phyloP scores from a whole-genome alignment of 306 rosid genomes.

The Chamaecrista fasciculata region DNA sequence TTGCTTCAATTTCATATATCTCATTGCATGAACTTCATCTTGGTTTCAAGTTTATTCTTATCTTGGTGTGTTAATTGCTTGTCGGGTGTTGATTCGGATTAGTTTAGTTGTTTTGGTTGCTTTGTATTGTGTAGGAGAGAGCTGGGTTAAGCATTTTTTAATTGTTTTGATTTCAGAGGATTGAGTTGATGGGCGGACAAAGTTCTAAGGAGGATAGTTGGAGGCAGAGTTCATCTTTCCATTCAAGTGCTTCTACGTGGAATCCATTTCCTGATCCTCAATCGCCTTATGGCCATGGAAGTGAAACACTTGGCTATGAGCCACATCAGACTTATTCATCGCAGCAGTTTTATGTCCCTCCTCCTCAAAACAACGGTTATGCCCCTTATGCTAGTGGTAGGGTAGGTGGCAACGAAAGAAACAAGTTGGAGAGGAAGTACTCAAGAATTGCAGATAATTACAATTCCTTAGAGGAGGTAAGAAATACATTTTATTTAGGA shows the following conservation, averaged over 20 bases:
- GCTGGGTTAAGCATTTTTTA: background rate
- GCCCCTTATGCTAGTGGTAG: constrained; percentile 31
- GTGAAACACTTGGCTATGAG: constrained; percentile 26
- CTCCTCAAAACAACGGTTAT: constrained; percentile 36
- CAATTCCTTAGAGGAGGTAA: constrained; percentile 54
- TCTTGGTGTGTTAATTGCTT: background rate
- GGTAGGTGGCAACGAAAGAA: constrained; percentile 20
- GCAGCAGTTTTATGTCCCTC: constrained; percentile 29
- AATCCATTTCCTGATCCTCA: constrained; percentile 19
- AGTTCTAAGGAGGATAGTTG: constrained; percentile 48
- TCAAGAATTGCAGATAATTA: constrained; percentile 57
- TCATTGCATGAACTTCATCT: constrained; percentile 10
- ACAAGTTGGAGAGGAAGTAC: constrained; percentile 50
- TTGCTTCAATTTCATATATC: too few species aligned
- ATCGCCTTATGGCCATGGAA: constrained; percentile 38
- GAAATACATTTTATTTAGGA: background rate
- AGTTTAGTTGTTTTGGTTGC: background rate
- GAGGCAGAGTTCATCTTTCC: constrained; percentile 34
- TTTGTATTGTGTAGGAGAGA: constrained; percentile 18
- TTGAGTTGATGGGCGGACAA: constrained; percentile 48
- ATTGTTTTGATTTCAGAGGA: background rate
- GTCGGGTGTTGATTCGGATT: background rate
- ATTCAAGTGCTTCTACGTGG: constrained; percentile 36
- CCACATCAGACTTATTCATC: constrained; percentile 41
- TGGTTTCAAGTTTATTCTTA: background rate